Percentiles rank a stretch among this genome's conserved stretches.
Conservation (phyloP, 352 stramenopile genomes). For the Achlya hypogyna region DNA sequence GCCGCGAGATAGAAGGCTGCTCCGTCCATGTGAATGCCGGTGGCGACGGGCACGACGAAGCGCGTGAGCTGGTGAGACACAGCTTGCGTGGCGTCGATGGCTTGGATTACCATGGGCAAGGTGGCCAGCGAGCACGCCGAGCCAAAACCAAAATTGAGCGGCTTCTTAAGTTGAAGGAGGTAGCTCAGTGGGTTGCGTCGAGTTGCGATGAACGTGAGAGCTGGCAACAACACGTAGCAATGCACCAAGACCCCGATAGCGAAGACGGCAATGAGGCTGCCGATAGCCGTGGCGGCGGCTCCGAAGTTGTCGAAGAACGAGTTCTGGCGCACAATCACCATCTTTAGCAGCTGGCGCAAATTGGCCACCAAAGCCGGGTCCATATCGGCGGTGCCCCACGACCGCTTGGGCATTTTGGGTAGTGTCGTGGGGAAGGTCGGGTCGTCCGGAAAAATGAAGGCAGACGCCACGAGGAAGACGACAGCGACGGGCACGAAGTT, state of each 20-base stretch:
- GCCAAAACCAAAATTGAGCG: constrained; percentile 24
- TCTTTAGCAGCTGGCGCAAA: not conserved
- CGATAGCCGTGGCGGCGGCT: constrained; percentile 8
- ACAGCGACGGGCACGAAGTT: constrained; percentile 28
- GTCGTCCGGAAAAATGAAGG: not conserved
- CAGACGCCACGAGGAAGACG: constrained; percentile 16
- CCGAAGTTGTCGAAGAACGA: constrained; percentile 3
- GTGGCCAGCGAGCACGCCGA: constrained; percentile 25
- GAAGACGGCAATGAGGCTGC: constrained; percentile 29
- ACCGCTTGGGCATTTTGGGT: not conserved
- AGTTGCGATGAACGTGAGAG: constrained; percentile 11
- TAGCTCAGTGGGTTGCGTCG: constrained; percentile 18
- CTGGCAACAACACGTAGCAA: constrained; percentile 25
- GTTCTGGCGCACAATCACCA: not conserved
- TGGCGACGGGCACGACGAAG: constrained; percentile 63
- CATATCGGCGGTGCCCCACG: not conserved
- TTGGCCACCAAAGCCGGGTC: not conserved
- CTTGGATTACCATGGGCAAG: constrained; percentile 18
- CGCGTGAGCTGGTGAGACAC: constrained; percentile 44
- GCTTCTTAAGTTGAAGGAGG: constrained; percentile 20
- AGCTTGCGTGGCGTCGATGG: not conserved
- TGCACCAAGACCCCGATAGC: constrained; percentile 20
- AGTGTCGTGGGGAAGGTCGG: not conserved
- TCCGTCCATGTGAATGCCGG: constrained; percentile 63
- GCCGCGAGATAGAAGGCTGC: constrained; percentile 54